Evolutionary conservation across 1,139 yeast genomes (phyloP).

Genomic region (Yamadazyma friedrichii): DNA sequence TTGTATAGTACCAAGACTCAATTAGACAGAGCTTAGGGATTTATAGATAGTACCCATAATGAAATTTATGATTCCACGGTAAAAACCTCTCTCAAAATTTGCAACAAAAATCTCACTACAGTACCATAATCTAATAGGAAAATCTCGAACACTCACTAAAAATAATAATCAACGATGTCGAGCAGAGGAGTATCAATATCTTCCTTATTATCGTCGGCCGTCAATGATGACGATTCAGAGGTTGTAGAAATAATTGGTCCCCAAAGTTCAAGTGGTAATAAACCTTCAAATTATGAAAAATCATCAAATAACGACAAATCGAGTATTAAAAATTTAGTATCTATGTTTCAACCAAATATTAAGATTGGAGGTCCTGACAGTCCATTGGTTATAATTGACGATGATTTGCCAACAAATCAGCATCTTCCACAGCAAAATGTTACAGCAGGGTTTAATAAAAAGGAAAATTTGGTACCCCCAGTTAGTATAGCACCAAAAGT

Average conservation of each 20-base stretch:
- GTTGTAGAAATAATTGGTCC: neutral
- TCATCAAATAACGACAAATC: neutral
- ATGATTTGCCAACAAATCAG: conserved; percentile 11
- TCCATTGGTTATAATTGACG: conserved; percentile 14
- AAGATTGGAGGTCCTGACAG: conserved; percentile 14
- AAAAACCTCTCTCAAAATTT: neutral
- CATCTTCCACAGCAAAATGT: neutral
- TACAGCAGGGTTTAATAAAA: neutral
- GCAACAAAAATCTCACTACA: neutral
- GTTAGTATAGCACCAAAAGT: conserved; percentile 2
- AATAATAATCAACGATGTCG: conserved; percentile 4
- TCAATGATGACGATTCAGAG: neutral
- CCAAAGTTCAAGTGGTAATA: neutral
- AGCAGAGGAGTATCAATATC: conserved; percentile 24
- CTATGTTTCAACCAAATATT: conserved; percentile 25
- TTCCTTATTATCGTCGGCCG: conserved; percentile 18
- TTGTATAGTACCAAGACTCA: conserved; percentile 62
- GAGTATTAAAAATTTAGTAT: conserved; percentile 17
- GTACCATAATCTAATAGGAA: neutral
- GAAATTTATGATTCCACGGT: neutral
- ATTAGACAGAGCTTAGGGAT: conserved; percentile 63
- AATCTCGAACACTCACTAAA: neutral
- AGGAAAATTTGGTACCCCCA: neutral
- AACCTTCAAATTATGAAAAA: neutral
- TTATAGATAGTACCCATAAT: neutral